Conservation (phyloP, 495 filamentous ascomycete genomes). For the Articulospora tetracladia region DNA sequence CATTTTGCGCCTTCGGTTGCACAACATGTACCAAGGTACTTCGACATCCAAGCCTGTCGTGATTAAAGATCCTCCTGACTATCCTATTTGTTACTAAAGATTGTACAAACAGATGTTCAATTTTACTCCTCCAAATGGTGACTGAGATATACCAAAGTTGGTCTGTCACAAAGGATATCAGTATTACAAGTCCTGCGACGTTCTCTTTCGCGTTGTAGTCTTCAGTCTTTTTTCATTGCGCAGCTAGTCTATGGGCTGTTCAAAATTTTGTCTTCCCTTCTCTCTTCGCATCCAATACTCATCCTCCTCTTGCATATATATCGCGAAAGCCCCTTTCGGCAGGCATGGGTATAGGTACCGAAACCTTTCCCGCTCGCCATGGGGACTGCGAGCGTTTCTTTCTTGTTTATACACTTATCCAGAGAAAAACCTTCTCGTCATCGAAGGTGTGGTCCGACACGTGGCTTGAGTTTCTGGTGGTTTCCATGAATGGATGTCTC, state of each 20-base stretch:
- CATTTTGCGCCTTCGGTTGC: background rate
- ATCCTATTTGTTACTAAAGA: background rate
- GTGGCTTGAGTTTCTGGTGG: background rate
- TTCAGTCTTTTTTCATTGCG: background rate
- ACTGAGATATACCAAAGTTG: background rate
- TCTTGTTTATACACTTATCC: too few relatives aligned
- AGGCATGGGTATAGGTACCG: background rate
- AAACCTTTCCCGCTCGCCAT: too few relatives aligned
- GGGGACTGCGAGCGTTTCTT: too few relatives aligned
- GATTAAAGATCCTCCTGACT: too few relatives aligned
- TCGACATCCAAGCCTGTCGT: background rate
- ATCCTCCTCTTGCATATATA: background rate
- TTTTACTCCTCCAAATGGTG: background rate
- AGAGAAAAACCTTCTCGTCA: background rate
- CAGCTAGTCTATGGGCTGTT: background rate
- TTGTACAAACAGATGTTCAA: background rate
- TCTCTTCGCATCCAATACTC: background rate
- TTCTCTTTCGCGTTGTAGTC: background rate
- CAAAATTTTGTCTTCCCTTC: background rate
- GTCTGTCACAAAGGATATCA: background rate
- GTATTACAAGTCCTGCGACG: background rate
- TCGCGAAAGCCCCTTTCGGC: background rate
- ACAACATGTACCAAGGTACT: background rate
- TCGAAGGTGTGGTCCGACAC: background rate
- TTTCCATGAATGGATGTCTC: background rate